These are phyloP conservation scores for Dictyostelium capitatum DNA, from an alignment of 78 protist species.

Conservation along the genomic window DNA sequence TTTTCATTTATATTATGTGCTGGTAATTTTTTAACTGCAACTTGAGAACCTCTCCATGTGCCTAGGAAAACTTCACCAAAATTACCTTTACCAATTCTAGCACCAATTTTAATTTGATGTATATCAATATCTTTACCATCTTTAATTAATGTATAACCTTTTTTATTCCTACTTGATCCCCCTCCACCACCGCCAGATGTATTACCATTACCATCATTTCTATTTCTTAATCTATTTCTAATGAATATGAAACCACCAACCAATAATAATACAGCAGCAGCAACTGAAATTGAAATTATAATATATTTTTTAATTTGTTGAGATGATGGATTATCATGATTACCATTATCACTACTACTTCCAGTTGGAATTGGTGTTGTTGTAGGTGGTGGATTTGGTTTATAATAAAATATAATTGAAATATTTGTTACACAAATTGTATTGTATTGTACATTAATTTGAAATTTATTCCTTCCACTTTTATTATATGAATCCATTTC, in stretches of 20 bases:
- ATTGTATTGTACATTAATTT: not conserved
- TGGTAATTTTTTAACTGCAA: slow-evolving; percentile 85
- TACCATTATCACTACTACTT: too few species aligned
- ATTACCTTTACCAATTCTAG: slow-evolving; percentile 79
- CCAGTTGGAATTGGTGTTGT: not conserved
- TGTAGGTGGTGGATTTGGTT: not conserved
- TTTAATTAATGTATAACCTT: slow-evolving; percentile 8
- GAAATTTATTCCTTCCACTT: not conserved
- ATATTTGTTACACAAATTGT: not conserved
- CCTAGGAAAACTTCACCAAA: slow-evolving; percentile 83
- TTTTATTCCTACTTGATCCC: slow-evolving; percentile 2
- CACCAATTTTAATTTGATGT: slow-evolving; percentile 51
- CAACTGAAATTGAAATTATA: slow-evolving; percentile 24
- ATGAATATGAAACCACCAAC: slow-evolving; percentile 7
- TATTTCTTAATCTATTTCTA: slow-evolving; percentile 5
- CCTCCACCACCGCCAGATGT: not conserved
- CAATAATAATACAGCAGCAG: slow-evolving; percentile 13
- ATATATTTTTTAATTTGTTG: not conserved
- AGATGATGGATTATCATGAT: not conserved
- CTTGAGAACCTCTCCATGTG: slow-evolving; percentile 67
- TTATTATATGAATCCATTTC: not conserved
- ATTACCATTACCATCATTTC: too few species aligned
- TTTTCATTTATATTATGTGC: slow-evolving; percentile 59
- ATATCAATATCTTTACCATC: slow-evolving; percentile 69
- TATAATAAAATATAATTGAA: not conserved